Conservation (phyloP, 805 yeast genomes). For the Metschnikowia gelsemii region DNA sequence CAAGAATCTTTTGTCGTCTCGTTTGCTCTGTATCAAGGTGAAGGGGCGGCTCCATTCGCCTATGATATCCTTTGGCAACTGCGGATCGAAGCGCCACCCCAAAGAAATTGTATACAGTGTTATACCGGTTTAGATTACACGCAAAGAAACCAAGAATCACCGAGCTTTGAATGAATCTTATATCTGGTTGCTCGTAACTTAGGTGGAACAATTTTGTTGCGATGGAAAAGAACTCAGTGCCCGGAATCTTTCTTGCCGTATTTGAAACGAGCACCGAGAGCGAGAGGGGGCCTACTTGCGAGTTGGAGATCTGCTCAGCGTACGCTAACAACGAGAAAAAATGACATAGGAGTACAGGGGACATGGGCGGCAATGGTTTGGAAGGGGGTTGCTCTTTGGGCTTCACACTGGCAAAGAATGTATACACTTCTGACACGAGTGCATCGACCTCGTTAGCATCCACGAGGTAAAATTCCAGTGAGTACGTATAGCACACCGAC, state of each 20-base stretch:
- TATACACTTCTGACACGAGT: slow-evolving; percentile 20
- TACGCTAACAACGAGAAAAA: slow-evolving; percentile 37
- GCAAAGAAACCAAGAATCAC: slow-evolving; percentile 36
- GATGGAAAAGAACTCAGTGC: slow-evolving; percentile 32
- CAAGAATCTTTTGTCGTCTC: slow-evolving; percentile 6
- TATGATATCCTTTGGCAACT: slow-evolving; percentile 38
- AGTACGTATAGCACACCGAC: slow-evolving; percentile 30
- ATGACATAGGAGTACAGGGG: slow-evolving; percentile 28
- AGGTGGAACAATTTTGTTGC: slow-evolving; percentile 35
- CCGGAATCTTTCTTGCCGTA: slow-evolving; percentile 27
- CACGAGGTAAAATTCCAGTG: slow-evolving; percentile 36
- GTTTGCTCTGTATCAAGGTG: slow-evolving; percentile 3
- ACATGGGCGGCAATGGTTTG: slow-evolving; percentile 8
- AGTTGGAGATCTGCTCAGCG: slow-evolving; percentile 36
- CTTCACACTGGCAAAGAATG: slow-evolving; percentile 6
- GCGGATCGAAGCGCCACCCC: slow-evolving; percentile 42
- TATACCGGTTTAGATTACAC: slow-evolving; percentile 37
- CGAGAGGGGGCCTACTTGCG: slow-evolving; percentile 13
- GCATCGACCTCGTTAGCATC: slow-evolving; percentile 24
- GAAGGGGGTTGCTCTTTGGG: slow-evolving; percentile 4
- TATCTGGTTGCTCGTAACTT: slow-evolving; percentile 30
- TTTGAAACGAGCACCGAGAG: slow-evolving; percentile 8
- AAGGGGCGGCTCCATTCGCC: slow-evolving; percentile 24
- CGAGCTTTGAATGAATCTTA: slow-evolving; percentile 37
- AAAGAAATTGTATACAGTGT: slow-evolving; percentile 39